Percentiles rank a stretch among this genome's conserved stretches.
These are phyloP conservation scores for Abelmoschus esculentus DNA, from an alignment of 345 rosid species.

Conservation along the genomic window DNA sequence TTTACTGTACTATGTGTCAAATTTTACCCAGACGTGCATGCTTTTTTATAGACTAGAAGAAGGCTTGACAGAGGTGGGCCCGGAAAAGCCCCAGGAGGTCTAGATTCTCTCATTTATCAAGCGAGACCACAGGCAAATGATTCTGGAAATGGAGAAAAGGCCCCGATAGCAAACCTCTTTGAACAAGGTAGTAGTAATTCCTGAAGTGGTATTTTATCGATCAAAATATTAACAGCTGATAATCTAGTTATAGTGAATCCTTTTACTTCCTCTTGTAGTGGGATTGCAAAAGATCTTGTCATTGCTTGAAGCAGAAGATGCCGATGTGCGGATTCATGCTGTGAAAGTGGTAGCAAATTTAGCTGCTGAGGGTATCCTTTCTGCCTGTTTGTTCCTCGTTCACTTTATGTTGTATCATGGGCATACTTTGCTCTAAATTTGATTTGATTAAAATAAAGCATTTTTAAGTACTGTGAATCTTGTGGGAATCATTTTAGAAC, in stretches of 20 bases:
- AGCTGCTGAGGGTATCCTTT: slow-evolving; percentile 86
- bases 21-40: slow-evolving; percentile 10
- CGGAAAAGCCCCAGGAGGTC: slow-evolving; percentile 38
- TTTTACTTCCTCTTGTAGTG: slow-evolving; percentile 34
- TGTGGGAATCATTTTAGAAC: too few relatives aligned
- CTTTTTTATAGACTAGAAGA: slow-evolving; percentile 51
- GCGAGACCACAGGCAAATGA: slow-evolving; percentile 48
- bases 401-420: neutral
- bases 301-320: slow-evolving; percentile 94
- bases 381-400: slow-evolving; percentile 1
- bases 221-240: neutral
- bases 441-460: neutral
- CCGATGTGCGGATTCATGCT: slow-evolving; percentile 91
- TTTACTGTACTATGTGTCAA: neutral
- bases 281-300: slow-evolving; percentile 93
- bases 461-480: neutral
- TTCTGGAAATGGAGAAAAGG: slow-evolving; percentile 66
- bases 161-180: slow-evolving; percentile 81
- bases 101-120: slow-evolving; percentile 50
- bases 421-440: neutral
- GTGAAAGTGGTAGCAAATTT: slow-evolving; percentile 98
- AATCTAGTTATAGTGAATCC: neutral
- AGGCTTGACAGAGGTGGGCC: slow-evolving; percentile 62
- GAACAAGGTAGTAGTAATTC: slow-evolving; percentile 64
- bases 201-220: neutral